phyloP scores from a whole-genome alignment of 805 yeast species.

The Hemisphaericaspora nanyangensis region DNA sequence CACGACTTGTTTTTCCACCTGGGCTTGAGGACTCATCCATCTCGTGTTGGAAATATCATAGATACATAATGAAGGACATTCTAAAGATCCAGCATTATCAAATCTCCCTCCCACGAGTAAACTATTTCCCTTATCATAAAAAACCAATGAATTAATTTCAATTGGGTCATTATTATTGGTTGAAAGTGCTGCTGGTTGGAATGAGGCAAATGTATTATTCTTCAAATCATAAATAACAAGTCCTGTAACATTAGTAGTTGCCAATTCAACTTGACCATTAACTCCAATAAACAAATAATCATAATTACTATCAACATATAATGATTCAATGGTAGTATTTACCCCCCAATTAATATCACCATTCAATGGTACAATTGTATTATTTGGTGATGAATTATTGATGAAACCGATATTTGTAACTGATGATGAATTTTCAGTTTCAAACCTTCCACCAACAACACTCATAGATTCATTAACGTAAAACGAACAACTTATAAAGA shows the following conservation, averaged over 20 bases:
- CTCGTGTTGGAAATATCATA: conserved; percentile 51
- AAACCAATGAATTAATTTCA: conserved; percentile 31
- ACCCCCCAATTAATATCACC: conserved; percentile 24
- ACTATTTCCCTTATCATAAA: conserved; percentile 25
- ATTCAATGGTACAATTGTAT: conserved; percentile 14
- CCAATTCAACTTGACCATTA: conserved; percentile 30
- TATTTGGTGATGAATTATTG: conserved; percentile 13
- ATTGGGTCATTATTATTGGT: conserved; percentile 31
- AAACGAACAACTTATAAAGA: conserved; percentile 27
- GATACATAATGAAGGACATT: conserved; percentile 64
- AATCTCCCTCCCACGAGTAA: conserved; percentile 76
- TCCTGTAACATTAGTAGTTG: conserved; percentile 30
- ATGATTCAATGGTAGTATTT: conserved; percentile 21
- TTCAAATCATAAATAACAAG: conserved; percentile 51
- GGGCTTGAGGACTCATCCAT: conserved; percentile 46
- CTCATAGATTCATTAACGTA: conserved; percentile 48
- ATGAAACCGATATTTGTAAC: conserved; percentile 29
- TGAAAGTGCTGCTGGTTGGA: conserved; percentile 49
- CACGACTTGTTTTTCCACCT: conserved; percentile 12
- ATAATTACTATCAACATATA: conserved; percentile 33
- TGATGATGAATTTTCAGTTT: conserved; percentile 12
- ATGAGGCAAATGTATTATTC: conserved; percentile 33
- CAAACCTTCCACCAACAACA: conserved; percentile 60
- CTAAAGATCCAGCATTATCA: conserved; percentile 49
- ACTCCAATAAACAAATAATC: conserved; percentile 44